Percentiles rank a stretch among this genome's conserved stretches.
These are phyloP conservation scores for Triticum aestivum DNA, from an alignment of 176 grass and related monocot genomes.

Conservation along the genomic window DNA sequence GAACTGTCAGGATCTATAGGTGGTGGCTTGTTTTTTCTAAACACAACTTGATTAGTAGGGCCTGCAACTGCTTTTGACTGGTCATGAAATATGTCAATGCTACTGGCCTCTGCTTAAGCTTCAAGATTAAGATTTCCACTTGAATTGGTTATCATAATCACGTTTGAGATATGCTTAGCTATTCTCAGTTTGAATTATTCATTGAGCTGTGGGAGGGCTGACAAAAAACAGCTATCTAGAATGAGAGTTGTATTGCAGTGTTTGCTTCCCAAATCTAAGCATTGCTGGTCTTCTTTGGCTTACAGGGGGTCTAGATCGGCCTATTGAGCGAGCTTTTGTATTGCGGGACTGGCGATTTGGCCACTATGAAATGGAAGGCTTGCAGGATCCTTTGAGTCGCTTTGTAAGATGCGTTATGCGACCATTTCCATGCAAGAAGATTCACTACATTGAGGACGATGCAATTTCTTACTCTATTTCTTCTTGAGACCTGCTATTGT, in stretches of 20 bases:
- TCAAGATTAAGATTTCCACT: neutral
- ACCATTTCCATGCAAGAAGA: constrained; percentile 50
- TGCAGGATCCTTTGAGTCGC: constrained; percentile 73
- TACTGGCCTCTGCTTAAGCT: neutral
- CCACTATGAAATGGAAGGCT: constrained; percentile 91
- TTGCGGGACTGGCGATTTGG: constrained; percentile 87
- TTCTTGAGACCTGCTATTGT: constrained; percentile 20
- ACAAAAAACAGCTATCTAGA: neutral
- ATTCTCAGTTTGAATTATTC: neutral
- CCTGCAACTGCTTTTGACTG: neutral
- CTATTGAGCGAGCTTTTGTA: constrained; percentile 67
- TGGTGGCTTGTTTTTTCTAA: constrained; percentile 7
- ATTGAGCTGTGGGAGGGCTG: neutral
- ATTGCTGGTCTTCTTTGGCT: constrained; percentile 1
- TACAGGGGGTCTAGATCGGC: constrained; percentile 79
- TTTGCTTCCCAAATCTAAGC: constrained; percentile 4
- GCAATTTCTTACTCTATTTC: constrained; percentile 31
- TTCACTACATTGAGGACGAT: constrained; percentile 43
- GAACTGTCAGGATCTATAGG: neutral
- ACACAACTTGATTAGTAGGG: constrained; percentile 19
- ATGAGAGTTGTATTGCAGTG: neutral
- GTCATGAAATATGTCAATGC: constrained; percentile 20
- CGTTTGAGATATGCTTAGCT: neutral
- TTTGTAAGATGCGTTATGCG: constrained; percentile 50
- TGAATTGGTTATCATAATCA: neutral